phyloP scores from a whole-genome alignment of 2,329 filamentous ascomycete genomes.

The Clonostachys rhizophaga region DNA sequence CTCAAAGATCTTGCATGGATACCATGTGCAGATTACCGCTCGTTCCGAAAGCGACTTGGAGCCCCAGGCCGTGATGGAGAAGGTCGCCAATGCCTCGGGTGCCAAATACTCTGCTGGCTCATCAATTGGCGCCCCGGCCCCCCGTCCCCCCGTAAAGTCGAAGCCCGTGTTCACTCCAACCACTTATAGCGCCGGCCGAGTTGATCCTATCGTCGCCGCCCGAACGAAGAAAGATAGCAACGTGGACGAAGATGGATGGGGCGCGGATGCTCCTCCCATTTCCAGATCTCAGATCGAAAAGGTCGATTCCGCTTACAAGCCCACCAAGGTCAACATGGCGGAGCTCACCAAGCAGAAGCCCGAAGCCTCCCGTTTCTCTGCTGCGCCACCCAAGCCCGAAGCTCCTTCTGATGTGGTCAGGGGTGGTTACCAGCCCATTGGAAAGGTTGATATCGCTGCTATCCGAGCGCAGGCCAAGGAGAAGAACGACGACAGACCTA shows the following conservation, averaged over 20 bases:
- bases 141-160: slow-evolving; percentile 71
- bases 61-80: slow-evolving; percentile 83
- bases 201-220: slow-evolving; percentile 65
- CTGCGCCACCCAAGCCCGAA: slow-evolving; percentile 15
- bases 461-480: slow-evolving; percentile 72
- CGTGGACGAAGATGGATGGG: slow-evolving; percentile 88
- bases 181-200: slow-evolving; percentile 38
- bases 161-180: slow-evolving; percentile 93
- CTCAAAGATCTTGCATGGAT: slow-evolving; percentile 89
- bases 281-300: slow-evolving; percentile 86
- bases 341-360: slow-evolving; percentile 73
- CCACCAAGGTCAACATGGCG: slow-evolving; percentile 90
- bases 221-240: slow-evolving; percentile 55
- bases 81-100: slow-evolving; percentile 90
- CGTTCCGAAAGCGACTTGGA: slow-evolving; percentile 86
- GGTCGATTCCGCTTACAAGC: slow-evolving; percentile 88
- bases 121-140: slow-evolving; percentile 50
- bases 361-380: slow-evolving; percentile 58
- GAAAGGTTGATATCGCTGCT: slow-evolving; percentile 95
- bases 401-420: slow-evolving; percentile 61
- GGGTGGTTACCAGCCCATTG: slow-evolving; percentile 88
- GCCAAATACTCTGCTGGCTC: slow-evolving; percentile 82
- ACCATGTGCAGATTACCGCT: slow-evolving; percentile 96
- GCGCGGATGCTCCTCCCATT: slow-evolving; percentile 85
- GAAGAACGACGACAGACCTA: slow-evolving; percentile 72